phyloP scores from a whole-genome alignment of 164 flowering plant species.

The Pachysandra terminalis region DNA sequence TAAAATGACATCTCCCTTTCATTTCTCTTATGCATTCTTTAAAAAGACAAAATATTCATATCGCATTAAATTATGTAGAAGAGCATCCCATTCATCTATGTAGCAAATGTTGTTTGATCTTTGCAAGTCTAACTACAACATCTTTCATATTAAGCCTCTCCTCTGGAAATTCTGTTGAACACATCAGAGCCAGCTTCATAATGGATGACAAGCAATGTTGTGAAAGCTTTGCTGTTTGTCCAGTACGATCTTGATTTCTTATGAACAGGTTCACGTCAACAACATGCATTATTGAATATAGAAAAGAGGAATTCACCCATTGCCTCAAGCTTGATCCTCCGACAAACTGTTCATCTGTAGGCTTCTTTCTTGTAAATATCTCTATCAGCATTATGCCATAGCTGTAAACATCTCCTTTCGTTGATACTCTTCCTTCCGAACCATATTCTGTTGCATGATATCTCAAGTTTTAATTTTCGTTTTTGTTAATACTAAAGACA shows the following conservation, averaged over 20 bases:
- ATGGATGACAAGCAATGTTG: background rate
- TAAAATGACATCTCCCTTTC: too few species aligned
- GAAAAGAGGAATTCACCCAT: background rate
- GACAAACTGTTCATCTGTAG: constrained; percentile 19
- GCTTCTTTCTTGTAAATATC: constrained; percentile 21
- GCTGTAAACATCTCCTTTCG: constrained; percentile 28
- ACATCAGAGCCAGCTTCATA: constrained; percentile 1
- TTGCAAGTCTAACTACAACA: constrained; percentile 1
- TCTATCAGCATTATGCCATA: constrained; percentile 22
- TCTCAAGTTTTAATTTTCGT: too few species aligned
- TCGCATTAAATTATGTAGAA: too few species aligned
- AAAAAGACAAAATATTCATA: too few species aligned
- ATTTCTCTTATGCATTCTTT: too few species aligned
- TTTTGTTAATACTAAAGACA: too few species aligned
- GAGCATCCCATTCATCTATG: too few species aligned
- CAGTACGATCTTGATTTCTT: background rate
- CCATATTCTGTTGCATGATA: constrained; percentile 23
- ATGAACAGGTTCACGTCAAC: constrained; percentile 13
- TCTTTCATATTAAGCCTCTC: constrained; percentile 9
- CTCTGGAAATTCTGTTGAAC: constrained; percentile 1
- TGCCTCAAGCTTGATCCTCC: constrained; percentile 16
- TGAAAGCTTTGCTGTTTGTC: background rate
- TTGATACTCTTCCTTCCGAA: constrained; percentile 20
- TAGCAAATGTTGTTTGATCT: background rate
- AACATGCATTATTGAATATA: background rate